Base-by-base conservation (phyloP, 768 basidiomycete genomes). In the Krasilnikovozyma curviuscula region DNA sequence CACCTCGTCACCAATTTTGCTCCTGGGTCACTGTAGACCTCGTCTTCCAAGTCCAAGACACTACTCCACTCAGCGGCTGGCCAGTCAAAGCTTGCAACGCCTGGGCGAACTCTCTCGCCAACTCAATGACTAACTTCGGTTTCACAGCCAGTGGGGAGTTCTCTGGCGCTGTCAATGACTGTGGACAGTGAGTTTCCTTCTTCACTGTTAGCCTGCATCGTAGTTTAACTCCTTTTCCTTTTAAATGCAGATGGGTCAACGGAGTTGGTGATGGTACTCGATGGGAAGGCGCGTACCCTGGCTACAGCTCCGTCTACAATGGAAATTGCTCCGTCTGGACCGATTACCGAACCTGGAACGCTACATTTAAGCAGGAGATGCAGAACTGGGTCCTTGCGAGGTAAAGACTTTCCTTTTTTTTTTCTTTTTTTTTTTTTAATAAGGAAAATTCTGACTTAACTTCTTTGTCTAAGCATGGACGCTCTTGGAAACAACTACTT, bases 91-190 rank as follows among this genome's bases (percentile, higher is more conserved):
- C 86, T 13, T 91, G 86, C 65, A 59, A 59, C 6, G 59, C 67
- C 10, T 95, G 91, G 91, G 83, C 72, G 6, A 57, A 62, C 6
- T 56, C 56, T 29, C 73, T 86, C 56, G 95, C 95, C 63, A 67
- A 61, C 9, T 82, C 85, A 1, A 79, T 81, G 74, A 63, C 64
- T 16, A 67, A 69, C 23, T 88, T 88, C 56, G 91, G 91, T 23
- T 57, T 93, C 44, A 77, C 78, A 7, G 69, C 69, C 37, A 85
- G 85, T 27, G 89, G 88, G 53, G 89, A 97, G 66, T 95, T 43
- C 37, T 44, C 44, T 3, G 53, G 49, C 18, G 55, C 54, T 3
- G 42, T 55, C 52, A 65, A 65, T 53, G 59, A 63, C 43, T 64
- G 61, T 34, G 63, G 61, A 21, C 49, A 57, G 31, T n/a, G n/a